Evolutionary conservation across 176 grass and related monocot species (phyloP), one percentile per base, ranked within the genome.

Genomic region (Eremochloa ophiuroides): DNA sequence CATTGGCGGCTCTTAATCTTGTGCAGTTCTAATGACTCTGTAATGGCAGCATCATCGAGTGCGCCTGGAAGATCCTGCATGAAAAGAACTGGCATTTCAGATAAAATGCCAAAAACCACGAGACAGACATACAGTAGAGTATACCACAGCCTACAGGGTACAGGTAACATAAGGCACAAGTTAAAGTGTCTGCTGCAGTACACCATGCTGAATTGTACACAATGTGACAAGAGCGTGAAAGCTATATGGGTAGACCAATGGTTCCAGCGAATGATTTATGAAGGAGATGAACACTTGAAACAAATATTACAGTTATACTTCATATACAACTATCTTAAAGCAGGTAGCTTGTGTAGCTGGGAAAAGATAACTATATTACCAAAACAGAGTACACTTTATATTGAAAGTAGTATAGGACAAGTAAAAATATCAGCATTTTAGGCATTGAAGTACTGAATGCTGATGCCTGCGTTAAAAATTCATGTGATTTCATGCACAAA

Each of bases 1-100:
- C 97, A 99, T 80, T 99, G 97, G 60, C 97, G 97, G 26, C 84
- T 99, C 85, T 99, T 99, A n/a, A 99, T 96, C 64, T 96, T 99
- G 80, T 99, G 97, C 12, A 99, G 93, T 88, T 99, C 97, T 82
- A 99, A 85, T 78, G 97, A 91, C 86, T 99, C 97, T 12, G 97
- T 96, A 82, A 99, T 88, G 46, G 93, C 97, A 80, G 97, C 97
- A 90, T 96, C 97, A 86, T 99, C 93, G 22, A 99, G 89, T 73
- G 97, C 97, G 47, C 97, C 91, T 41, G 93, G 97, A 65, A 99
- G 87, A 89, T 99, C 97, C 97, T 99, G 91, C 35, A 95, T 75
- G n/a, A 68, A 55, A 79, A 62, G 30, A 82, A 78, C 26, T 69
- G 15, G 74, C 60, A 80, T 82, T 50, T 75, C 16, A 69, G 62